Conservation (phyloP, 108 stramenopile species). For the Aurantiochytrium sp. region DNA sequence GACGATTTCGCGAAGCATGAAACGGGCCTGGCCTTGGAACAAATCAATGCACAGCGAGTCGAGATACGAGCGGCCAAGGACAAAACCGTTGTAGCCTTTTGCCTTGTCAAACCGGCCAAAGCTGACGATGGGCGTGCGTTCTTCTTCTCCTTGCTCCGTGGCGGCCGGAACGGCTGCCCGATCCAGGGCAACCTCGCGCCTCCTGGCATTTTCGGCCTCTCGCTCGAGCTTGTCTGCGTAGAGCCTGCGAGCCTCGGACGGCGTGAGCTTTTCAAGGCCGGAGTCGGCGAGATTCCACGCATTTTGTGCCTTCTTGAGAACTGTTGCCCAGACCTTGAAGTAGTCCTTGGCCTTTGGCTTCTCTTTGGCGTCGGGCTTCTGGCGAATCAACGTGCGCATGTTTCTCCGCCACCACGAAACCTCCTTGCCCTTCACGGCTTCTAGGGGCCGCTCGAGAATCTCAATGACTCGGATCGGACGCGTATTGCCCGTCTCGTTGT, state of each 20-base stretch:
- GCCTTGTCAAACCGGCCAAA: neutral
- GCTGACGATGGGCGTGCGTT: neutral
- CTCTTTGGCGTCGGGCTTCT: too few species aligned
- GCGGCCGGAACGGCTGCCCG: neutral
- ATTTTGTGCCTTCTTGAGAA: neutral
- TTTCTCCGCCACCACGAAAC: too few species aligned
- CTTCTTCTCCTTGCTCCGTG: neutral
- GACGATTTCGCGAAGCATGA: neutral
- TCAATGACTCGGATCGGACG: neutral
- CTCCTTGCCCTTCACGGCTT: too few species aligned
- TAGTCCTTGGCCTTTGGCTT: too few species aligned
- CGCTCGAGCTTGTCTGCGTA: neutral
- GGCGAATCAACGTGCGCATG: too few species aligned
- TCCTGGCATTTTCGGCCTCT: neutral
- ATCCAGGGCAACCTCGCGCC: neutral
- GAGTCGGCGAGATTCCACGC: neutral
- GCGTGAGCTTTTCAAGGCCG: neutral
- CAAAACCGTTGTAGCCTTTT: neutral
- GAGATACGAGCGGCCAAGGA: neutral
- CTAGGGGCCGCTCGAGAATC: too few species aligned
- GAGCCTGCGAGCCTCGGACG: neutral
- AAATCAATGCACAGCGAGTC: neutral
- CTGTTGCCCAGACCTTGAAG: too few species aligned
- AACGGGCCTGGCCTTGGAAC: neutral
- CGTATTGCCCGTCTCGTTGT: neutral